Base-by-base conservation (phyloP, 305 asterid species). In the Rubia balearica region DNA sequence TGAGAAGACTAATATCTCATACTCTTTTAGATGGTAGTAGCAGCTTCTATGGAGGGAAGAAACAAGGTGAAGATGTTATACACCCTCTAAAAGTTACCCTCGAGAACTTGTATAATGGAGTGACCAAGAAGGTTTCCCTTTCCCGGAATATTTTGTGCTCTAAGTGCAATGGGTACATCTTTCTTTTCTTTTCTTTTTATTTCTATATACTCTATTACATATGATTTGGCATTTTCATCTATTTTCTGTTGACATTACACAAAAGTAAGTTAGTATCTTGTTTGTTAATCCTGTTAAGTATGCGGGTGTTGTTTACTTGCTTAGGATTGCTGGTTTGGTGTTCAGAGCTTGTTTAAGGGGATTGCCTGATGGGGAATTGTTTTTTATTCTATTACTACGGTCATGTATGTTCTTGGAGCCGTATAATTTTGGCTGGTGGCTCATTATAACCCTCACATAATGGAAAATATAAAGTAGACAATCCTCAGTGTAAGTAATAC, bases 51-150 rank as follows among this genome's bases (percentile, higher is more conserved):
- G 67, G 74, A 22, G 71, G 75, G 68, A 73, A 80, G 73, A 77
- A 53, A 65, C 77, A 61, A 65, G 84, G 84, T 68, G 81, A 77
- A 77, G 77, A 77, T 56, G 77, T 80, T 17, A 33, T 77, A 57
- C 84, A 77, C 66, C 72, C 68, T 0, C 61, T 80, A 42, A 74
- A 56, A 62, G 81, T 80, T 71, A 67, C 84, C 43, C 69, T 80
- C 36, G 84, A 74, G n/a, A 81, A 80, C 46, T 68, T 77, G 77
- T 77, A 77, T 46, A 80, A 80, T 27, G 77, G 81, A 61, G 66
- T 77, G 63, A 71, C 75, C 65, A 80, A 71, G 43, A 80, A 63
- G 75, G 75, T 80, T 38, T 80, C 84, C 21, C 77, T 80, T 43
- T 74, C 79, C 61, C 69, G 84, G 63, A 74, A 72, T 17, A 65